Base-by-base conservation (phyloP, 23 red algal genomes). In the Pyropia yezoensis region DNA sequence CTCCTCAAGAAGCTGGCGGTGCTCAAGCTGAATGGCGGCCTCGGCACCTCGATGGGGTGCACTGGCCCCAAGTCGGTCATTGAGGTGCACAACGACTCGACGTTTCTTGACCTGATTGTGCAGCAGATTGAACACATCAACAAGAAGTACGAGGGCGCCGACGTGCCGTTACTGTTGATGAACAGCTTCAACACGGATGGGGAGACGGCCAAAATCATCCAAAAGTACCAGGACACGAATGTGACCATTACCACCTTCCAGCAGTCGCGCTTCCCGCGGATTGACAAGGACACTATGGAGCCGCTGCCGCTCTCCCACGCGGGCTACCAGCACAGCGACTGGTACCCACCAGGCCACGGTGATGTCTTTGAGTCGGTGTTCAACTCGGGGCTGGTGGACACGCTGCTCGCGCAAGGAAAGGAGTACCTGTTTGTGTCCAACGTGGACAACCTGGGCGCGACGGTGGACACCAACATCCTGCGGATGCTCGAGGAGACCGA, bases 301-400 rank as follows among this genome's bases (percentile, higher is more conserved):
- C 93, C 93, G 13, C 71, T 90, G 70, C 80, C 83, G 4, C 57
- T 88, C 50, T 73, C 79, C 2, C 80, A 89, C 50, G 73, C 75
- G 14, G 65, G 53, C 23, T 97, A 90, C 32, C 74, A 76, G 26
- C 67, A 77, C 65, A 74, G 66, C 33, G 93, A 97, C 49, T 97
- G 93, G 93, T 97, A 97, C 66, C 93, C 93, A 11, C 93, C 93
- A 56, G 93, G 93, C 18, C 93, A 97, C 68, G 93, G 93, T 34
- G 83, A 97, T 67, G 78, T 97, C 49, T 97, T 84, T 69, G 79
- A 82, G 29, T 66, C 85, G 23, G 63, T 97, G 32, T 75, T 76
- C 53, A 51, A 71, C 29, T 91, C 93, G 60, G 93, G 85, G 27
- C 54, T 97, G 20, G 69, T 97, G 30, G 83, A 97, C 55, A 79